Percentiles rank a stretch among this genome's conserved stretches.
Evolutionary conservation across 768 basidiomycete genomes (phyloP).

Genomic region (Boletus patriciae): DNA sequence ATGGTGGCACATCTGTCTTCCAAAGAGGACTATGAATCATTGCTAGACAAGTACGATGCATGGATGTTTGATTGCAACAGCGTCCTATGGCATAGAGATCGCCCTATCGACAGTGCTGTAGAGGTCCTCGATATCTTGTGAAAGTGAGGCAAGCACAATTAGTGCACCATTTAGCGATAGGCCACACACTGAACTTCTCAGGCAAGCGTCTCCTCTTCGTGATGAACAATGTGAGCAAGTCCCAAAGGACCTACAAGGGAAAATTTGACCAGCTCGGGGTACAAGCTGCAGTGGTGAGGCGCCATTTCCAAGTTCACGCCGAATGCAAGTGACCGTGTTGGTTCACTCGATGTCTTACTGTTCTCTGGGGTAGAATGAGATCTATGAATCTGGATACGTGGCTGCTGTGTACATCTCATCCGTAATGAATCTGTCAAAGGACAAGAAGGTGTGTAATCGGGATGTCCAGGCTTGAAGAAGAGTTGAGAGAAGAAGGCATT

Average conservation of each 20-base stretch:
- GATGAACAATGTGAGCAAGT: conserved; percentile 97
- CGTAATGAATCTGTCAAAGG: conserved; percentile 83
- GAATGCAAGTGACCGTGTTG: not conserved
- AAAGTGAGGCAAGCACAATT: conserved; percentile 56
- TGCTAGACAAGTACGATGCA: conserved; percentile 77
- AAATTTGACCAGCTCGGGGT: conserved; percentile 93
- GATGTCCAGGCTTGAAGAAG: conserved; percentile 88
- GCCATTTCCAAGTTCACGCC: not conserved
- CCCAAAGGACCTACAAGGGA: conserved; percentile 78
- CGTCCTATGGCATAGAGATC: conserved; percentile 87
- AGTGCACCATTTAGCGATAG: conserved; percentile 2
- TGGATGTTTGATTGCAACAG: conserved; percentile 98
- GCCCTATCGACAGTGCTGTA: conserved; percentile 71
- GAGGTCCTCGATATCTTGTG: conserved; percentile 76
- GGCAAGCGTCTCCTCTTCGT: conserved; percentile 91
- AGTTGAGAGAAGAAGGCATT: conserved; percentile 86
- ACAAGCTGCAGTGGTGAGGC: conserved; percentile 76
- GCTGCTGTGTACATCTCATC: conserved; percentile 84
- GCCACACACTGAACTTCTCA: conserved; percentile 8
- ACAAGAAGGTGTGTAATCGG: conserved; percentile 94
- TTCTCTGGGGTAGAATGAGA: conserved; percentile 72
- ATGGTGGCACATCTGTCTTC: conserved; percentile 34
- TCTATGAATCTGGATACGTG: conserved; percentile 93
- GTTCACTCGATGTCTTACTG: not conserved
- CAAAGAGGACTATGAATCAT: conserved; percentile 44